Evolutionary conservation across 371 early-diverging fungal genomes (phyloP).

Genomic region (Mortierella sp.): DNA sequence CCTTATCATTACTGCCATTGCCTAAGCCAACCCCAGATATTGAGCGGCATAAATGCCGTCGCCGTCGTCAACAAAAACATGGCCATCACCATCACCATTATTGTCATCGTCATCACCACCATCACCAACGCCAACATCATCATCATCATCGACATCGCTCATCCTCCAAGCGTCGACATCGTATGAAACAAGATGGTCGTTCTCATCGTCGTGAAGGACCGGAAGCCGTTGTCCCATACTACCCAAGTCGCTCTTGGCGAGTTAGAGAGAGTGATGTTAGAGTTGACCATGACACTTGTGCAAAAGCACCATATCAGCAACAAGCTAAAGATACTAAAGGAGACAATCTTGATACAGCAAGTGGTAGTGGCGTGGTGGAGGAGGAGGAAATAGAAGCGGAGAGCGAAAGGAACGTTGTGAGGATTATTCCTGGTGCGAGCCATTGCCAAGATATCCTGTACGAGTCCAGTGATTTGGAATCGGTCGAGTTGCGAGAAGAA

Average conservation of each 20-base stretch:
- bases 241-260: not conserved
- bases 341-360: not conserved
- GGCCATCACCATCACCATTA: not conserved
- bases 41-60: not conserved
- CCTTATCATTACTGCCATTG: not conserved
- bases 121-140: not conserved
- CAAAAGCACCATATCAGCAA: not conserved
- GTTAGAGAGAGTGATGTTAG: not conserved
- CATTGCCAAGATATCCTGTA: conserved; percentile 54
- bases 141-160: not conserved
- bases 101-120: not conserved
- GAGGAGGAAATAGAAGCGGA: not conserved
- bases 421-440: conserved; percentile 46
- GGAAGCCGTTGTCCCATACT: not conserved
- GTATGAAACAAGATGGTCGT: not conserved
- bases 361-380: not conserved
- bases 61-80: not conserved
- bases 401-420: conserved; percentile 16
- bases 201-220: not conserved
- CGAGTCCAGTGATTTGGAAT: conserved; percentile 37
- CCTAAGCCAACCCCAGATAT: not conserved
- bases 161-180: not conserved
- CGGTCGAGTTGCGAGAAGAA: conserved; percentile 24
- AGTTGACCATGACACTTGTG: not conserved
- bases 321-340: not conserved